Conservation (phyloP, 1,139 yeast genomes). For the Citeromyces siamensis region DNA sequence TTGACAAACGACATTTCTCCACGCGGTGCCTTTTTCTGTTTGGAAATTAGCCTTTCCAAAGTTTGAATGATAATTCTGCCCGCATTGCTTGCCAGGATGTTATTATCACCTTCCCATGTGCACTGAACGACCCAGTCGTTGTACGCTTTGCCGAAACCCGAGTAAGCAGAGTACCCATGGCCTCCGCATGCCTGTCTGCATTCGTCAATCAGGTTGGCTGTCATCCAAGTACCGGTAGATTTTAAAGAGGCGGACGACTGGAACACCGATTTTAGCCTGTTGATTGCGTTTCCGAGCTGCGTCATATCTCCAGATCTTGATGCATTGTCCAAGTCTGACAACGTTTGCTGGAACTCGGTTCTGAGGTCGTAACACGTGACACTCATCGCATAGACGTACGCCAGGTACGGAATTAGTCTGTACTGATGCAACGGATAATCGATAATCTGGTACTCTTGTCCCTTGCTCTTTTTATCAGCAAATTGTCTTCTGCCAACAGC, state of each 20-base stretch:
- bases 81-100: constrained; percentile 69
- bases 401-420: constrained; percentile 69
- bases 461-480: constrained; percentile 27
- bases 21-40: constrained; percentile 18
- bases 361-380: constrained; percentile 61
- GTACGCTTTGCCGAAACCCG: constrained; percentile 82
- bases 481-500: constrained; percentile 89
- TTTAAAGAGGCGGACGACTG: constrained; percentile 83
- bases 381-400: constrained; percentile 68
- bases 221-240: constrained; percentile 83
- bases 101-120: constrained; percentile 98
- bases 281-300: constrained; percentile 34
- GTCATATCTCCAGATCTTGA: constrained; percentile 25
- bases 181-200: constrained; percentile 97
- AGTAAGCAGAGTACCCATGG: constrained; percentile 85
- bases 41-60: constrained; percentile 22
- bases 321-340: constrained; percentile 42
- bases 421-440: constrained; percentile 84
- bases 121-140: constrained; percentile 94
- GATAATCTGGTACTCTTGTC: constrained; percentile 50
- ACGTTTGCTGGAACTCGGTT: constrained; percentile 36
- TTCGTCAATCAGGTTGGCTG: constrained; percentile 71
- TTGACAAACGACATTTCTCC: constrained; percentile 17
- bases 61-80: constrained; percentile 67
- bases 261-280: constrained; percentile 64